Percentiles rank a stretch among this genome's conserved stretches.
These are phyloP conservation scores for Backusella westeae DNA, from an alignment of 192 early-diverging fungal genomes.

Conservation along the genomic window DNA sequence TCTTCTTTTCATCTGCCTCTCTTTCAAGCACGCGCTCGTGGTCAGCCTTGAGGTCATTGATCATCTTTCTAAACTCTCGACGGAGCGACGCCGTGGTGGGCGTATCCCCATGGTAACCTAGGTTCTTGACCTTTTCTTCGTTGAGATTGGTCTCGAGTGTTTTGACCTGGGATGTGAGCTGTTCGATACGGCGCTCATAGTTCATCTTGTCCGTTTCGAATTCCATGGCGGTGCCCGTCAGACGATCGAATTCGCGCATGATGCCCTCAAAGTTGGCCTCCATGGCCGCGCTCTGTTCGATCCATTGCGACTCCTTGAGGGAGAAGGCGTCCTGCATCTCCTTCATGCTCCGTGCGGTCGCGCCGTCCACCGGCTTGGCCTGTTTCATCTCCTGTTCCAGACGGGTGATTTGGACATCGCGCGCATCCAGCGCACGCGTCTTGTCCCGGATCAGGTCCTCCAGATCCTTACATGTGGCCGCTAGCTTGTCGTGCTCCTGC, in stretches of 20 bases:
- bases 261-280: conserved; percentile 44
- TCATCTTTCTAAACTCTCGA: conserved; percentile 55
- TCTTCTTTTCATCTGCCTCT: conserved; percentile 47
- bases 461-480: conserved; percentile 20
- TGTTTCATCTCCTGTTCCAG: conserved; percentile 34
- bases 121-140: conserved; percentile 35
- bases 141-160: conserved; percentile 33
- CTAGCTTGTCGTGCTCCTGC: conserved; percentile 29
- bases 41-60: conserved; percentile 46
- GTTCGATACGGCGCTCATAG: conserved; percentile 35
- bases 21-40: conserved; percentile 47
- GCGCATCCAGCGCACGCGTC: conserved; percentile 36
- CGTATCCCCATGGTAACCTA: conserved; percentile 28
- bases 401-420: conserved; percentile 34
- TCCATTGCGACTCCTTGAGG: conserved; percentile 20
- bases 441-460: conserved; percentile 39
- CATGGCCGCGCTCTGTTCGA: conserved; percentile 29
- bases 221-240: conserved; percentile 42
- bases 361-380: not conserved
- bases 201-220: conserved; percentile 39
- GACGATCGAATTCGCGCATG: conserved; percentile 42
- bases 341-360: not conserved
- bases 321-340: conserved; percentile 8
- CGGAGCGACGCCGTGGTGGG: conserved; percentile 47
- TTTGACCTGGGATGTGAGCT: conserved; percentile 19